phyloP scores from a whole-genome alignment of 495 filamentous ascomycete genomes.

The Penicillium antarcticum region DNA sequence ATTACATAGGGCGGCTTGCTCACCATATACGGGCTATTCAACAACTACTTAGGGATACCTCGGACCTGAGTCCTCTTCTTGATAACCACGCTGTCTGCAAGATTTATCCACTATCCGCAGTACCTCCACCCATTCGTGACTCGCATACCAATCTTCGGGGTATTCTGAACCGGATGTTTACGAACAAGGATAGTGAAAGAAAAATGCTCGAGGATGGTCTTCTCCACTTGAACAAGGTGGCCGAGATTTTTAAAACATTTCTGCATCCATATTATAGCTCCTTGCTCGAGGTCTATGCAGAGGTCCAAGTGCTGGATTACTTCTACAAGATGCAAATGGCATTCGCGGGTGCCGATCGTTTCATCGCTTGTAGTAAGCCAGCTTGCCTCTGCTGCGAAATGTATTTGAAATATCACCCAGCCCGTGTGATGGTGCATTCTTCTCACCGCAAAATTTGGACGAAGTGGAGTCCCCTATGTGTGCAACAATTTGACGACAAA shows the following conservation, averaged over 20 bases:
- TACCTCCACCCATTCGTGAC: slow-evolving; percentile 1
- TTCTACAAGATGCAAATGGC: slow-evolving; percentile 13
- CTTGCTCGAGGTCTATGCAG: slow-evolving; percentile 18
- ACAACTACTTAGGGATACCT: slow-evolving; percentile 4
- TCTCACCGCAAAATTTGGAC: slow-evolving; percentile 21
- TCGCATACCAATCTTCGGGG: slow-evolving; percentile 8
- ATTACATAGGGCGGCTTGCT: neutral
- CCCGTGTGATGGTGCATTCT: slow-evolving; percentile 15
- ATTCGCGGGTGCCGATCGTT: slow-evolving; percentile 20
- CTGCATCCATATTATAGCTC: slow-evolving; percentile 7
- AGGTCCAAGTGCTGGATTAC: slow-evolving; percentile 20
- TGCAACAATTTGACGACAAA: slow-evolving; percentile 3
- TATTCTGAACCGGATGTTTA: slow-evolving; percentile 14
- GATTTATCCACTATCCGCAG: neutral
- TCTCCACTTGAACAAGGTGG: slow-evolving; percentile 1
- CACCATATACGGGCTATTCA: slow-evolving; percentile 2
- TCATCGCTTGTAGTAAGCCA: slow-evolving; percentile 27
- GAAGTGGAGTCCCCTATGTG: slow-evolving; percentile 21
- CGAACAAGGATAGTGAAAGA: neutral
- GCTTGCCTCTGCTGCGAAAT: slow-evolving; percentile 27
- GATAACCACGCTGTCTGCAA: slow-evolving; percentile 2
- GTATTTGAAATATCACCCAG: slow-evolving; percentile 25
- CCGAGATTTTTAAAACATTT: neutral
- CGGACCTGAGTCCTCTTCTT: slow-evolving; percentile 2
- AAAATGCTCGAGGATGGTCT: slow-evolving; percentile 1